These are phyloP conservation scores for Adansonia grandidieri DNA, from an alignment of 441 rosid species.

Conservation along the genomic window DNA sequence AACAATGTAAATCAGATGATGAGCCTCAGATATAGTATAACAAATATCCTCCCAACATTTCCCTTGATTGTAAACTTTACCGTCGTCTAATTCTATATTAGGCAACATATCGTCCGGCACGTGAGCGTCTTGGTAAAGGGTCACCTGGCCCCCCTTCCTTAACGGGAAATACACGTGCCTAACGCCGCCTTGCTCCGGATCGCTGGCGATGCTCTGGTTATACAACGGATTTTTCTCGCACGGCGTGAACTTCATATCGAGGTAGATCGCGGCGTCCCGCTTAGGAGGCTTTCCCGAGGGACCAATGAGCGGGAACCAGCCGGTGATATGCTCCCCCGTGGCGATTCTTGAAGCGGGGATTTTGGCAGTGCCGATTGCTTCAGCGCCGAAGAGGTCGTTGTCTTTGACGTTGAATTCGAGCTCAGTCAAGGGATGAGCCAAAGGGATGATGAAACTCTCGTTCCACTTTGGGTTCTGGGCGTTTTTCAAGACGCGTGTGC, in stretches of 20 bases:
- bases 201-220: conserved; percentile 61
- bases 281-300: conserved; percentile 60
- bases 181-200: conserved; percentile 66
- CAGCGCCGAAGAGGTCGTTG: conserved; percentile 77
- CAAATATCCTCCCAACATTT: conserved; percentile 94
- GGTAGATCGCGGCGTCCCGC: conserved; percentile 52
- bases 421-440: conserved; percentile 69
- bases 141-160: conserved; percentile 68
- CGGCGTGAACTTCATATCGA: conserved; percentile 69
- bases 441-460: conserved; percentile 59
- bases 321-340: conserved; percentile 45
- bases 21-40: conserved; percentile 79
- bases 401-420: conserved; percentile 85
- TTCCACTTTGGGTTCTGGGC: conserved; percentile 70
- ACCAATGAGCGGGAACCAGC: conserved; percentile 58
- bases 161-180: conserved; percentile 71
- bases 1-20: conserved; percentile 76
- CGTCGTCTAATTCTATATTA: conserved; percentile 51
- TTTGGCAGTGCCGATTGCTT: conserved; percentile 60
- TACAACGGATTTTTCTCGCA: conserved; percentile 59
- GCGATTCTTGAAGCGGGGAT: conserved; percentile 53
- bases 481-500: conserved; percentile 74
- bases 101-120: conserved; percentile 53
- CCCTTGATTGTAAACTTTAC: conserved; percentile 49
- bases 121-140: conserved; percentile 87